These are phyloP conservation scores for Xylariaceae sp. DNA, from an alignment of 2,329 filamentous ascomycete genomes.

Conservation along the genomic window DNA sequence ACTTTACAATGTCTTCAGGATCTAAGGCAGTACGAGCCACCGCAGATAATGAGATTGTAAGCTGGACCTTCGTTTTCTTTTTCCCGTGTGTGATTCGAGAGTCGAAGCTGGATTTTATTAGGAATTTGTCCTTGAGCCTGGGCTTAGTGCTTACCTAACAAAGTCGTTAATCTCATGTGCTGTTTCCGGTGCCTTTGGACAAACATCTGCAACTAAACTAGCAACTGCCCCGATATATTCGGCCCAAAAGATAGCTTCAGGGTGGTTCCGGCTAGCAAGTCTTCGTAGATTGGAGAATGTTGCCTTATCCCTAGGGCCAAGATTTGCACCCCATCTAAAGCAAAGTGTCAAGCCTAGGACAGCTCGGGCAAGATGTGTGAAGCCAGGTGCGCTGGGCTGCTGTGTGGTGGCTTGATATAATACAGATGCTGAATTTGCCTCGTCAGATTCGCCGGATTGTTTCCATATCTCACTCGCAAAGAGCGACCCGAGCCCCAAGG, in stretches of 20 bases:
- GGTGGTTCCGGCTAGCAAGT: slow-evolving; percentile 34
- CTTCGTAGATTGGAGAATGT: slow-evolving; percentile 39
- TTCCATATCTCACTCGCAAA: slow-evolving; percentile 50
- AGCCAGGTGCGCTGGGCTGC: slow-evolving; percentile 63
- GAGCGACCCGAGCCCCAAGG: slow-evolving; percentile 37
- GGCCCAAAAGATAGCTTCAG: slow-evolving; percentile 46
- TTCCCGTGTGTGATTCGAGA: slow-evolving; percentile 15
- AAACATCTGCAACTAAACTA: slow-evolving; percentile 36
- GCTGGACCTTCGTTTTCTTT: slow-evolving; percentile 26
- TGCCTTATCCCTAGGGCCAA: slow-evolving; percentile 43
- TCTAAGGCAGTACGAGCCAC: slow-evolving; percentile 14
- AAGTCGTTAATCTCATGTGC: slow-evolving; percentile 29
- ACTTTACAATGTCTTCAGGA: slow-evolving; percentile 15
- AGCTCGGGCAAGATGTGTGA: slow-evolving; percentile 69
- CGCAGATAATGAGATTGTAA: slow-evolving; percentile 19
- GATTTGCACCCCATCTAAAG: slow-evolving; percentile 66
- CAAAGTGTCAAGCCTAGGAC: slow-evolving; percentile 68
- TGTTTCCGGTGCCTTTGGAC: slow-evolving; percentile 36
- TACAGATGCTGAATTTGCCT: slow-evolving; percentile 60
- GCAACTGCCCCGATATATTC: slow-evolving; percentile 49
- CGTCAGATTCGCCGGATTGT: slow-evolving; percentile 42
- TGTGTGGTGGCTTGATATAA: slow-evolving; percentile 70
- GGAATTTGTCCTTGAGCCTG: slow-evolving; percentile 1
- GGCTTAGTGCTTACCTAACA: slow-evolving; percentile 37
- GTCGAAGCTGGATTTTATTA: slow-evolving; percentile 19